Evolutionary conservation across 1,284 basidiomycete species (phyloP), one percentile per base, ranked within the genome.

Genomic region (Trichosporon faecale): DNA sequence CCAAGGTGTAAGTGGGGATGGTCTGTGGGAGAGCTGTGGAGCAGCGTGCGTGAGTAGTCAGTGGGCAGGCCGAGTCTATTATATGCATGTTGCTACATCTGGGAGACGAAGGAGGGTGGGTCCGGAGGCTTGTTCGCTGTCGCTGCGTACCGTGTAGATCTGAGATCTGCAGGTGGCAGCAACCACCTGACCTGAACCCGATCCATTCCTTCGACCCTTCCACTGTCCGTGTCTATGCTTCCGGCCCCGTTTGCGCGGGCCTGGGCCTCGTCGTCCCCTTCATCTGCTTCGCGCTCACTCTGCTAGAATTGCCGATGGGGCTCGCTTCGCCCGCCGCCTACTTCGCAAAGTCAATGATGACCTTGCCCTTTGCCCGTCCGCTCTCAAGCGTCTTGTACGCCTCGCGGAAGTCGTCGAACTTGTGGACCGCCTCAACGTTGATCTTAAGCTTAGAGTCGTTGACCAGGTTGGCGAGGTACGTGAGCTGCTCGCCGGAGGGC

Each of bases 291-390:
- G 12, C 35, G 35, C 11, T 37, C 35, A 37, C 35, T 37, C 35
- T 3, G 3, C 35, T 37, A 3, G n/a, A n/a, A n/a, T n/a, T n/a
- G n/a, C n/a, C n/a, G n/a, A n/a, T n/a, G n/a, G n/a, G n/a, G n/a
- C 33, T 33, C 33, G 33, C 33, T 33, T 9, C 33, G 33, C 33
- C 16, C n/a, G 2, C 18, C 16, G 44, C 16, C 14, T 18, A 52
- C 49, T 52, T 52, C 21, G 49, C 9, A 21, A 61, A 61, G 29
- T 61, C 57, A 18, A 61, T 61, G 27, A 73, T 14, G 16, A 75
- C 40, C 74, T 75, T 75, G 70, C 74, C 74, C 72, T 75, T 75
- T 9, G 57, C 33, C 23, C 72, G 25, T 21, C 61, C 46, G 31
- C 63, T 67, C 66, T 75, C 74, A 44, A 75, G 71, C 9, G 40